Conservation (phyloP, 2,329 filamentous ascomycete species). For the Xylariales sp. region DNA sequence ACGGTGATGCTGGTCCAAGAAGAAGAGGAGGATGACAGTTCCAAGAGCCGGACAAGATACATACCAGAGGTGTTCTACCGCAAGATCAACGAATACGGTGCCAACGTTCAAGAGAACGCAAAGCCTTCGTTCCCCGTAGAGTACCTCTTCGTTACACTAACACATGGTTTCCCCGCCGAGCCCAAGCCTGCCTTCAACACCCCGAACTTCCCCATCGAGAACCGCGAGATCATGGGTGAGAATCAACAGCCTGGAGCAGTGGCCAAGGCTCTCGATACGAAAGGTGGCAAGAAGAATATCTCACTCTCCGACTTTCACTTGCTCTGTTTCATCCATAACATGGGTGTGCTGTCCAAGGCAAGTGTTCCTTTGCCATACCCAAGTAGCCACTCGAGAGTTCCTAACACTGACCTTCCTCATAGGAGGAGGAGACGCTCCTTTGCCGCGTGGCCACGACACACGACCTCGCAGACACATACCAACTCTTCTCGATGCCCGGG, state of each 20-base stretch:
- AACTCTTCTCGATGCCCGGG: slow-evolving; percentile 80
- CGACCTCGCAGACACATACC: slow-evolving; percentile 74
- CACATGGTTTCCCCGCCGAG: slow-evolving; percentile 86
- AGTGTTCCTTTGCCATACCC: no score
- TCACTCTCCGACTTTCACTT: slow-evolving; percentile 90
- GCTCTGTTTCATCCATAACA: slow-evolving; percentile 76
- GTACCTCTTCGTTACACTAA: slow-evolving; percentile 91
- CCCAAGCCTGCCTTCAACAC: slow-evolving; percentile 72
- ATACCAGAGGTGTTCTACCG: slow-evolving; percentile 98
- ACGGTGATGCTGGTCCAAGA: slow-evolving; percentile 90
- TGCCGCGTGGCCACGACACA: slow-evolving; percentile 80
- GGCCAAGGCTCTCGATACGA: slow-evolving; percentile 63
- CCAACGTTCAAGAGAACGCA: slow-evolving; percentile 93
- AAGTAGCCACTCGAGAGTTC: no score
- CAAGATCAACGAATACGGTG: slow-evolving; percentile 91
- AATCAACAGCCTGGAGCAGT: slow-evolving; percentile 71
- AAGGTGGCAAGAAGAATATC: slow-evolving; percentile 52
- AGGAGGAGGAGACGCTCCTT: slow-evolving; percentile 87
- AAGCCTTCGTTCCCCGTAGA: slow-evolving; percentile 96
- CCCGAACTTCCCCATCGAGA: slow-evolving; percentile 81
- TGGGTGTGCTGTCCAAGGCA: slow-evolving; percentile 84
- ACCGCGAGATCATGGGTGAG: slow-evolving; percentile 81
- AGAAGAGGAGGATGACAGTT: slow-evolving; percentile 78
- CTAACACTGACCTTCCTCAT: no score
- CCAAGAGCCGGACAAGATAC: slow-evolving; percentile 68